Evolutionary conservation across 2,329 filamentous ascomycete genomes (phyloP).

Genomic region (Fusarium compactum): DNA sequence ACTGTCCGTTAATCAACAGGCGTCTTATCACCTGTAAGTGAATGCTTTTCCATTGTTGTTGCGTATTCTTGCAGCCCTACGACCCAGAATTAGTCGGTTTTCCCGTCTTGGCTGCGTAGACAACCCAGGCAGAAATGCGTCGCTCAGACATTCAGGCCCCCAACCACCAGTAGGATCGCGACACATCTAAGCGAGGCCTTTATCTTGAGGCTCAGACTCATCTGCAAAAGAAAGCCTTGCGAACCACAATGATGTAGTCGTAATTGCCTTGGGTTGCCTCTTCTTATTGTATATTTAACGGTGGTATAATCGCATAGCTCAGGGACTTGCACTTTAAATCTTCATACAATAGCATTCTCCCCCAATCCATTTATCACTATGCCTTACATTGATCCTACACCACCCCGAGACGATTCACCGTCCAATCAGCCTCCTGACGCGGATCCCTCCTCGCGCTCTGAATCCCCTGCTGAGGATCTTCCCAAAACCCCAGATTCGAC

Average conservation of each 20-base stretch:
- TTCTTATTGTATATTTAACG: neutral
- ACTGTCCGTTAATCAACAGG: neutral
- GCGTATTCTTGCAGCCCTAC: neutral
- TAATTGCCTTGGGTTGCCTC: neutral
- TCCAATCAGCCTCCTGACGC: neutral
- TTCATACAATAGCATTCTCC: neutral
- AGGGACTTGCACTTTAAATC: neutral
- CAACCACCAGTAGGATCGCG: neutral
- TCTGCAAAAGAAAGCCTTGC: neutral
- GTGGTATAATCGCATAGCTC: neutral
- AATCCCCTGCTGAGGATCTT: neutral
- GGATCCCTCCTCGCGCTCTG: neutral
- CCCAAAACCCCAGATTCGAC: neutral
- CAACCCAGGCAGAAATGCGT: neutral
- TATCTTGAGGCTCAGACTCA: neutral
- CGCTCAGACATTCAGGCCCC: neutral
- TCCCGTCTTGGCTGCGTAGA: neutral
- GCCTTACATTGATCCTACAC: neutral
- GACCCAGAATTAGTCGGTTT: neutral
- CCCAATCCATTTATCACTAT: neutral
- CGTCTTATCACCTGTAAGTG: neutral
- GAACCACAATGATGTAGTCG: neutral
- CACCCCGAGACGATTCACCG: neutral
- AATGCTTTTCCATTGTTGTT: neutral
- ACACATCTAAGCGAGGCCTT: neutral